phyloP scores from a whole-genome alignment of 2,329 filamentous ascomycete genomes.

The Fusarium subglutinans region DNA sequence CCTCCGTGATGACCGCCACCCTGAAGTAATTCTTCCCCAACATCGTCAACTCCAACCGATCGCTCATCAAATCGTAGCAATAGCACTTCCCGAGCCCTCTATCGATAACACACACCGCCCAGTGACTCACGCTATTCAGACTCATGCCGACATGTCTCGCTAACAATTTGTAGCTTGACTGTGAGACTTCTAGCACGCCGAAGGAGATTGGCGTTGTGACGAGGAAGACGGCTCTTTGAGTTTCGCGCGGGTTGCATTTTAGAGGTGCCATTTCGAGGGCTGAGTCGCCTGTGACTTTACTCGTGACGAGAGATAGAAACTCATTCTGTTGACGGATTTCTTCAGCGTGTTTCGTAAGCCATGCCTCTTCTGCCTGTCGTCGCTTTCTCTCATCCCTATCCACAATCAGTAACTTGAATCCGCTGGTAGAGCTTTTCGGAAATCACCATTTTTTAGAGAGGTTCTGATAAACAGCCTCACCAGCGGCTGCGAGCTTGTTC shows the following conservation, averaged over 20 bases:
- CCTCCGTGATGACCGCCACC: conserved; percentile 25
- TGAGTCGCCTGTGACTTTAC: conserved; percentile 36
- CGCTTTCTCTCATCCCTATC: conserved; percentile 24
- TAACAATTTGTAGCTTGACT: conserved; percentile 34
- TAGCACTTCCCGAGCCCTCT: conserved; percentile 31
- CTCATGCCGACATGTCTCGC: conserved; percentile 40
- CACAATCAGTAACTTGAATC: not conserved
- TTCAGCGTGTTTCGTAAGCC: conserved; percentile 10
- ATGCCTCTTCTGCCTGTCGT: not conserved
- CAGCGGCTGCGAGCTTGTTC: conserved; percentile 13
- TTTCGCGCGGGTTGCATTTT: conserved; percentile 21
- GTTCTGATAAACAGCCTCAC: conserved; percentile 31
- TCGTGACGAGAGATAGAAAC: conserved; percentile 23
- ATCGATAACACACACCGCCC: conserved; percentile 40
- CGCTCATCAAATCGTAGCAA: conserved; percentile 42
- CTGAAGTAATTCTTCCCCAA: conserved; percentile 41
- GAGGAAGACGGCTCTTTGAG: conserved; percentile 37
- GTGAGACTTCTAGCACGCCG: conserved; percentile 33
- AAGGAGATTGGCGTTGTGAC: conserved; percentile 38
- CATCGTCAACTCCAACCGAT: conserved; percentile 35
- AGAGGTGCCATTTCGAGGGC: conserved; percentile 32
- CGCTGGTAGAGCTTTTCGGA: too few species aligned
- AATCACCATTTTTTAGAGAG: conserved; percentile 33
- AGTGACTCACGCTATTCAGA: conserved; percentile 40
- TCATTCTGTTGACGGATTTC: conserved; percentile 34